Base-by-base conservation (phyloP, 352 stramenopile genomes). In the Globisporangium nagaii region DNA sequence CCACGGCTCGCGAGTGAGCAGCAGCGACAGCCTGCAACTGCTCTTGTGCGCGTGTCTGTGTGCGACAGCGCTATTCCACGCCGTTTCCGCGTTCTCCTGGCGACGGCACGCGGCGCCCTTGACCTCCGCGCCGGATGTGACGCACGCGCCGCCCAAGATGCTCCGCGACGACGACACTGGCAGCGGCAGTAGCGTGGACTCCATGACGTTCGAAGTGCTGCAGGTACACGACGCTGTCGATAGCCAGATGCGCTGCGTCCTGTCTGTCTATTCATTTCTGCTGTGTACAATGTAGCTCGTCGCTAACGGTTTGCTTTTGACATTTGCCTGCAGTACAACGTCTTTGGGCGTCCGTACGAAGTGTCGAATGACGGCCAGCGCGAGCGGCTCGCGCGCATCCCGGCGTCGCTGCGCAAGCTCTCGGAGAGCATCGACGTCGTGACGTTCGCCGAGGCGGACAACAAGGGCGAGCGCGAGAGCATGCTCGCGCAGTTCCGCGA, bases 401-500 rank as follows among this genome's bases (percentile, higher is more conserved):
- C 84, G 1, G 66, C 54, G 42, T 79, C 83, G 24, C 54, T 92
- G 36, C 28, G 43, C 31, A 56, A 46, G 2, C 59, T 85, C 24
- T 87, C 77, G 1, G 19, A 44, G 9, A 49, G 66, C 8, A 86
- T 91, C 41, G 84, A 93, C 56, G 77, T 85, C 28, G 73, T 93
- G 40, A 90, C 84, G 7, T 90, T 93, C 44, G 77, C 84, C 0
- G 84, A 93, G 41, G 78, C 71, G 4, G 76, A 90, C 42, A 63
- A 79, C 36, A 36, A 69, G 20, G 42, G 37, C 13, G 63, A 93
- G 50, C 73, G 79, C 8, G 64, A 80, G 20, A 58, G 49, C 28
- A 91, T 93, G 80, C 61, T 91, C 9, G 48, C 50, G 24, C 61
- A 85, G 56, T 90, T 93, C 62, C 60, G 56, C 9, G 42, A 60